phyloP scores from a whole-genome alignment of 257 asterid genomes.

The Solanum etuberosum region DNA sequence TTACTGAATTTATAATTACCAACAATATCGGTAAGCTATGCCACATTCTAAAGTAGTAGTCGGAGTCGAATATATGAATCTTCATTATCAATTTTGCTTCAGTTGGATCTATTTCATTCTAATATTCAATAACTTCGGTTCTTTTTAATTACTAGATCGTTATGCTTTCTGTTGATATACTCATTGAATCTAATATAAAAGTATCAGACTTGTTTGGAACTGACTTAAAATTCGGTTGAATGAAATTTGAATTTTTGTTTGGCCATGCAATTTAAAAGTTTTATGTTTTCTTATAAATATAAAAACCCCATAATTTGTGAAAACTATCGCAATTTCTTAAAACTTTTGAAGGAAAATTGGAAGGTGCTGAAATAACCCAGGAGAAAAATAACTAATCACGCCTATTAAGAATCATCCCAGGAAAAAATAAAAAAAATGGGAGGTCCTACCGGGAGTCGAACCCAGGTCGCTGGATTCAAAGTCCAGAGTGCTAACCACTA shows the following conservation, averaged over 20 bases:
- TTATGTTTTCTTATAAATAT: neutral
- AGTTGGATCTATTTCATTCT: neutral
- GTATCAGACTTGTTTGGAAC: neutral
- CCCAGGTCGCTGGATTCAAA: constrained; percentile 99
- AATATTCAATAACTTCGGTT: neutral
- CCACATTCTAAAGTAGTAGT: neutral
- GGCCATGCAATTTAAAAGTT: neutral
- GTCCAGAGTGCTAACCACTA: constrained; percentile 99
- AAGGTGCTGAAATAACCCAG: neutral
- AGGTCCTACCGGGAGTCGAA: constrained; percentile 98
- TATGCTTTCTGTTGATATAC: neutral
- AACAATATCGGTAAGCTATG: neutral
- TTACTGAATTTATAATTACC: neutral
- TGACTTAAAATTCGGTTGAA: neutral
- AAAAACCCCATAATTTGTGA: neutral
- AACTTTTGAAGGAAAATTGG: neutral
- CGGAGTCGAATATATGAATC: neutral
- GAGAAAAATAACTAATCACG: neutral
- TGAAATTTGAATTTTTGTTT: too few species aligned
- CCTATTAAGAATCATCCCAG: neutral
- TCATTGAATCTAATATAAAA: neutral
- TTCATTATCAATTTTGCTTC: neutral
- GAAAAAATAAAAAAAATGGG: too few species aligned
- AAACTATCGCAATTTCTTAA: neutral
- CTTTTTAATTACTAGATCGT: neutral